These are phyloP conservation scores for Scheffersomyces quercinus DNA, from an alignment of 1,139 yeast species.

Conservation along the genomic window DNA sequence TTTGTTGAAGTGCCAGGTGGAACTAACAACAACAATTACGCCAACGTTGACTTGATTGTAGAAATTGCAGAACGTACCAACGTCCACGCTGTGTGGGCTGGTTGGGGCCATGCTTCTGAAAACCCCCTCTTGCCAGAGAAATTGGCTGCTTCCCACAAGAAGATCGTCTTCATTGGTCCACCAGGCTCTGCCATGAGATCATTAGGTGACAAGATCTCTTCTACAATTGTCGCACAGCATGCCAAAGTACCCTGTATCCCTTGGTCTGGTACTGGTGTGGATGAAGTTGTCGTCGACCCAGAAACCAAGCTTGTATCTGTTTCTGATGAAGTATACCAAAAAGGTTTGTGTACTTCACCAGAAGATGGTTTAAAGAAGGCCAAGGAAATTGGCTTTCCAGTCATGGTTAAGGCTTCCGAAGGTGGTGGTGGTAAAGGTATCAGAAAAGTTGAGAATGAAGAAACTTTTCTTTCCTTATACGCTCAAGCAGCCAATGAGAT, in stretches of 20 bases:
- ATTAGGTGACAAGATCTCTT: conserved; percentile 95
- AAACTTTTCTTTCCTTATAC: conserved; percentile 67
- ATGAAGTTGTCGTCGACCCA: conserved; percentile 68
- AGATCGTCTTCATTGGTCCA: conserved; percentile 92
- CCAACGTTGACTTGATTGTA: conserved; percentile 94
- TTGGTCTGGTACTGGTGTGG: conserved; percentile 98
- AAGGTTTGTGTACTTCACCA: conserved; percentile 85
- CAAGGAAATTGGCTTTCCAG: conserved; percentile 86
- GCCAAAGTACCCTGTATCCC: conserved; percentile 98
- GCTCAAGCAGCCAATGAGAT: conserved; percentile 92
- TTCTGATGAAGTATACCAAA: conserved; percentile 72
- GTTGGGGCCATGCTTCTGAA: conserved; percentile 99
- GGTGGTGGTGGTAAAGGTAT: conserved; percentile 99
- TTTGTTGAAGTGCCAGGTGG: conserved; percentile 99
- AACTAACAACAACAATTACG: conserved; percentile 95
- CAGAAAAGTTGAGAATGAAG: conserved; percentile 82
- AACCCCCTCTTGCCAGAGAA: conserved; percentile 93
- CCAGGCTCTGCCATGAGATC: conserved; percentile 99
- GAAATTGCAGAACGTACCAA: conserved; percentile 96
- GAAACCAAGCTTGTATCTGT: conserved; percentile 83
- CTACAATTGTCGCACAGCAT: conserved; percentile 98
- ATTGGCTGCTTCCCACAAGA: conserved; percentile 86
- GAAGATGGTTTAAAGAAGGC: conserved; percentile 90
- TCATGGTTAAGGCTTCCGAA: conserved; percentile 95
- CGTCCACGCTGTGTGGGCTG: conserved; percentile 99